Evolutionary conservation across 2,329 filamentous ascomycete genomes (phyloP), one percentile per base, ranked within the genome.

Genomic region (Xylariomycetidae sp.): DNA sequence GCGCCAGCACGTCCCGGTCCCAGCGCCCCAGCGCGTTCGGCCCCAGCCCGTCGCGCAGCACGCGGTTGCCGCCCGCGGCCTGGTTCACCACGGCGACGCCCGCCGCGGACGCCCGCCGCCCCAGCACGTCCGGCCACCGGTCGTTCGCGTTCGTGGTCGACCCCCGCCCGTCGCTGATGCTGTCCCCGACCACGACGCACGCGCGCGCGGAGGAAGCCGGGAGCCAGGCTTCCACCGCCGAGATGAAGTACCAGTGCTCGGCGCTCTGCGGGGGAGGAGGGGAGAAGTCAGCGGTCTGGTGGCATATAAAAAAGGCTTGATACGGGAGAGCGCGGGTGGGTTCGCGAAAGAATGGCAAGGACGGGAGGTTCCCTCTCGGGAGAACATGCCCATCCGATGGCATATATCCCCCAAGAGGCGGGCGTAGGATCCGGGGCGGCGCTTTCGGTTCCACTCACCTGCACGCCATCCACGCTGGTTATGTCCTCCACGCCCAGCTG

Each of bases 81-180:
- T 79, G 66, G 56, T 82, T 81, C 37, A 70, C 56, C 19, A 80
- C 54, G 26, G 6, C 28, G 13, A 26, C 25, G 20, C 8, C 8
- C 8, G 20, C 8, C 14, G 18, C 5, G 13, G 26, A 29, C 5
- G 13, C 10, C 28, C 63, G 61, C 8, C 52, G 46, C 16, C 70
- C 58, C 6, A 78, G 59, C 7, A 50, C 50, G 47, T 65, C 60
- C 0, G 61, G 58, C 61, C 60, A 65, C 29, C 62, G 57, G 50
- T 44, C 25, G 55, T 81, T 79, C 15, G 51, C 57, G 53, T 81
- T 70, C 13, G 70, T 73, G 19, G 69, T 72, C 37, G 68, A 76
- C 26, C 74, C 74, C 17, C 75, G 65, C 9, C 78, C 78, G 48
- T 82, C 78, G 4, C 76, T 81, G 49, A 82, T 79, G 47, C 70